Base-by-base conservation (phyloP, 495 filamentous ascomycete species). In the Xylona heveae region DNA sequence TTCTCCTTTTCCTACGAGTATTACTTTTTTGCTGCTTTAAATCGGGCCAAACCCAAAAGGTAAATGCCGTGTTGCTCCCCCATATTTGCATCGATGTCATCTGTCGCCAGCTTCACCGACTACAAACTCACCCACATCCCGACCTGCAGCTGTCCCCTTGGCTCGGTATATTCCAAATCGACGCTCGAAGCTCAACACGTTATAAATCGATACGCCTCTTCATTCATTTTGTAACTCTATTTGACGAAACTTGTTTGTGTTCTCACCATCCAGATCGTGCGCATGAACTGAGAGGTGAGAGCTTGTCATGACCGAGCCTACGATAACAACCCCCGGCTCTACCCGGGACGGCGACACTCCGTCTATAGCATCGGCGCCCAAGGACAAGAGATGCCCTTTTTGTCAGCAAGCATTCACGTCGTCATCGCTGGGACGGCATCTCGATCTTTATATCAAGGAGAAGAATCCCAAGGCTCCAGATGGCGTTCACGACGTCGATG, bases 381-480 rank as follows among this genome's bases (percentile, higher is more conserved):
- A 93, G 51, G 81, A 93, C 57, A 74, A 69, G 40, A 66, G 59
- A 43, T 92, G 83, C 49, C 78, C 75, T 13, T 93, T 77, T 57
- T 93, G 83, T 52, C 52, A 68, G 24, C 78, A 85, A 47, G 51
- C 70, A 2, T 93, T 91, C 42, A 93, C 83, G 2, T 91, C 83
- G 5, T 91, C 82, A 4, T 88, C 80, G 3, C 62, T 93, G n/a
- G 83, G 83, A 16, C 75, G 83, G 23, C 83, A 93, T 55, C 66
- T 92, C 17, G 83, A 93, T 46, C 64, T 88, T 21, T 92, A 83
- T 47, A 75, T 92, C 38, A 79, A 78, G 47, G 71, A 75, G 41
- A 84, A 78, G 53, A 91, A 92, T 45, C 71, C 74, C 4, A 81
- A 78, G 44, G 57, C 71, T 1, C 64, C 80, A 3, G 83, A 93